These are phyloP conservation scores for Apiospora marii DNA, from an alignment of 2,329 filamentous ascomycete species.

Conservation along the genomic window DNA sequence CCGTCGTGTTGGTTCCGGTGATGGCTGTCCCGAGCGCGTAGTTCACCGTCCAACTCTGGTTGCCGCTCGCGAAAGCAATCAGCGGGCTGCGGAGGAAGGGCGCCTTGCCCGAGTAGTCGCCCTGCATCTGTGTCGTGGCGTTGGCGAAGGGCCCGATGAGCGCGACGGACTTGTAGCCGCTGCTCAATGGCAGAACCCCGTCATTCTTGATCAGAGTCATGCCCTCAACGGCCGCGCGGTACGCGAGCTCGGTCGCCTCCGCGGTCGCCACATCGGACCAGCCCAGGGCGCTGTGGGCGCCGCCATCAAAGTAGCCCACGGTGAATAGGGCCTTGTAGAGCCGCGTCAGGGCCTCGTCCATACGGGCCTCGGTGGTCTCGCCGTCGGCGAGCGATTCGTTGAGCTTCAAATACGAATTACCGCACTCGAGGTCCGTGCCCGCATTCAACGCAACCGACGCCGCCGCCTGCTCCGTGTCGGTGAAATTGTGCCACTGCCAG, in stretches of 20 bases:
- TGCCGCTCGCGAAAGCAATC: constrained; percentile 43
- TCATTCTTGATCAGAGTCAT: constrained; percentile 42
- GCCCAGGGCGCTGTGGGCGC: constrained; percentile 26
- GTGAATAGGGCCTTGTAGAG: constrained; percentile 45
- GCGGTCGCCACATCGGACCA: constrained; percentile 34
- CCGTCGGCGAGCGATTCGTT: constrained; percentile 37
- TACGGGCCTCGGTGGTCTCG: constrained; percentile 36
- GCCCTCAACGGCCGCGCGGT: constrained; percentile 37
- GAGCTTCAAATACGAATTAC: constrained; percentile 20
- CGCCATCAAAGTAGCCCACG: constrained; percentile 43
- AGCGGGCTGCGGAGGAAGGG: constrained; percentile 23
- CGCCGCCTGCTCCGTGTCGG: constrained; percentile 35
- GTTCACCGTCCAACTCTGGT: constrained; percentile 48
- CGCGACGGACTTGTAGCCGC: constrained; percentile 13
- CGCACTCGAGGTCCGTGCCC: constrained; percentile 23
- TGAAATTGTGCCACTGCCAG: constrained; percentile 52
- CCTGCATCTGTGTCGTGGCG: constrained; percentile 23
- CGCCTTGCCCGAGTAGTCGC: constrained; percentile 23
- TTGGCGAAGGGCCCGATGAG: constrained; percentile 22
- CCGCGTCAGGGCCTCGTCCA: constrained; percentile 41
- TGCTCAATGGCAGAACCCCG: constrained; percentile 48
- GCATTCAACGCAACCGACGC: constrained; percentile 14
- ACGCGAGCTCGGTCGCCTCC: constrained; percentile 35
- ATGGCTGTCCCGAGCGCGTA: constrained; percentile 46
- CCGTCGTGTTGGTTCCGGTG: constrained; percentile 37